Base-by-base conservation (phyloP, 495 filamentous ascomycete species). In the Amorphotheca resinae region DNA sequence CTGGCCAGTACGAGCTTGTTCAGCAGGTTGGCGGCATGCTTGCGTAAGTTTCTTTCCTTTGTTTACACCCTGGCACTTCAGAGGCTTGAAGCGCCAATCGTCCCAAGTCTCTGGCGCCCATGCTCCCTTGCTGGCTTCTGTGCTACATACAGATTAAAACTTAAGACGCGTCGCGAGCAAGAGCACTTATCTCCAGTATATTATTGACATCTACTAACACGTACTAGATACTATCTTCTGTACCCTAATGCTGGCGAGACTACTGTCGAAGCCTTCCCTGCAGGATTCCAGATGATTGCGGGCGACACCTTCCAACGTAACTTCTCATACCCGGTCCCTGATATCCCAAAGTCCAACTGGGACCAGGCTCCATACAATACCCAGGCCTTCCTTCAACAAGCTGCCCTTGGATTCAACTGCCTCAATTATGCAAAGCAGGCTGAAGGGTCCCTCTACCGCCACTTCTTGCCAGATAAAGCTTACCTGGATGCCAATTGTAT, bases 321-420 rank as follows among this genome's bases (percentile, higher is more conserved):
- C 59, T 91, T 84, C 63, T 73, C 74, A 2, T 73, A 79, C 45
- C 73, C 74, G 0, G 66, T 79, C 25, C 73, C 77, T 9, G 84
- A 89, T 50, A 77, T 80, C n/a, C 72, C 72, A 48, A 81, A 80
- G 58, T 84, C 83, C 4, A 45, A 63, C 16, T 93, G 84, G 84
- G 61, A 65, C 30, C 59, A 53, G 8, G 68, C 62, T 1, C 72
- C 80, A 38, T 66, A 64, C 1, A 31, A 43, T 17, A 72, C 69
- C 8, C 84, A 94, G 63, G 49, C 53, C 7, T 75, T 79, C 22
- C 68, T 93, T 17, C 62, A 59, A n/a, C 82, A 91, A 65, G 80
- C 86, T 40, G 86, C 88, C 7, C 44, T 94, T 22, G 89, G 89
- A 2, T 95, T 89, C 69, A 95, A 94, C 65, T 96, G 89, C 59